Evolutionary conservation across 257 asterid genomes (phyloP), one percentile per base, ranked within the genome.

Genomic region (Parsonsia alboflavescens): DNA sequence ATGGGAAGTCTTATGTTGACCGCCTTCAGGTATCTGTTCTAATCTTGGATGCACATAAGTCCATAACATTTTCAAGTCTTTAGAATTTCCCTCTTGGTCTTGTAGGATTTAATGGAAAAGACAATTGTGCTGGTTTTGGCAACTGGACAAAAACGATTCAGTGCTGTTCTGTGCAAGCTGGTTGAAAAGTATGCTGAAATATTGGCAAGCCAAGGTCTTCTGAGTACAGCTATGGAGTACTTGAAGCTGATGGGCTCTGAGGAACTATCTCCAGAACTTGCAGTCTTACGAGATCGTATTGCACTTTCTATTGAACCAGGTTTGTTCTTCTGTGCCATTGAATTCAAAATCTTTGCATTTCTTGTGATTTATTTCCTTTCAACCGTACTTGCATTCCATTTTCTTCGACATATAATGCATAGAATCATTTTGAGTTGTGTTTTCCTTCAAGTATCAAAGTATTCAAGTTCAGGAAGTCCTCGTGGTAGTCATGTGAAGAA

Each of bases 171-270:
- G 49, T 94, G 89, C 81, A 89, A 90, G 80, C 95, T 94, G 72
- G 95, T 94, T 66, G 99, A 94, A 88, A 94, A 89, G 81, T 94
- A 94, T 85, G 95, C 95, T 85, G 99, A 94, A 86, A 92, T 94
- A 71, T 87, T 94, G 78, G 95, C 97, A 53, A 94, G 99, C 78
- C 97, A 92, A 82, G 99, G 99, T 74, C 99, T 89, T 82, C 78
- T 90, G 84, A 87, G 88, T 73, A 90, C 97, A 68, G 97, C 99
- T 13, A 92, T 90, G 97, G 96, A 89, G 80, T 94, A 85, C 82
- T 82, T 94, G 81, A 91, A 94, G 85, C 97, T 92, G 78, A 82
- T 94, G 75, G 96, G 97, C 69, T 84, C 96, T 22, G 97, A 90
- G 79, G 95, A 92, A 77, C 80, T 94, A 89, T 86, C 97, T 79